phyloP scores from a whole-genome alignment of 306 rosid species.

The Cicer pinnatifidum region DNA sequence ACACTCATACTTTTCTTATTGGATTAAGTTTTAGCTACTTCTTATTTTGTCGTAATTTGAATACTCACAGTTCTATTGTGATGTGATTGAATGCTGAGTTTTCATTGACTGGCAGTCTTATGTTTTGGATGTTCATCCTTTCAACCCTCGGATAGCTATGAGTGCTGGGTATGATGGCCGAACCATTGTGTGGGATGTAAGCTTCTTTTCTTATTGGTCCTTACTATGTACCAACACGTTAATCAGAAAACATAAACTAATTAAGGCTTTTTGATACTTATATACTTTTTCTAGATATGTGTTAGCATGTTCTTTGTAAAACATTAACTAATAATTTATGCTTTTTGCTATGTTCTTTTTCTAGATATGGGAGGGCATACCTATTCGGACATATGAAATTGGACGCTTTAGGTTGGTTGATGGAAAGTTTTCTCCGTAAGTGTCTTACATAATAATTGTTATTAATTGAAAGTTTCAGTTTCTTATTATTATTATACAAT shows the following conservation, averaged over 20 bases:
- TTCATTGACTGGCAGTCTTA: slow-evolving; percentile 70
- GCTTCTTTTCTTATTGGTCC: slow-evolving; percentile 44
- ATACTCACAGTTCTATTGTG: slow-evolving; percentile 40
- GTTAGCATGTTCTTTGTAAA: slow-evolving; percentile 6
- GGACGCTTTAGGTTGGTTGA: slow-evolving; percentile 80
- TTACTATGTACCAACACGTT: slow-evolving; percentile 7
- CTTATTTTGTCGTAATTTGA: slow-evolving; percentile 30
- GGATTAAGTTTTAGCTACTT: slow-evolving; percentile 31
- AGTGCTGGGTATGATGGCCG: slow-evolving; percentile 95
- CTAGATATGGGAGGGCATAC: slow-evolving; percentile 91
- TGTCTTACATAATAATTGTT: slow-evolving; percentile 39
- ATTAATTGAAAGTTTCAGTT: slow-evolving; percentile 21
- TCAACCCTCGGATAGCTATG: slow-evolving; percentile 95
- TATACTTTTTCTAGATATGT: slow-evolving; percentile 5
- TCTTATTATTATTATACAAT: slow-evolving; percentile 12
- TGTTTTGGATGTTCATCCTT: slow-evolving; percentile 96
- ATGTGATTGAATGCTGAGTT: slow-evolving; percentile 44
- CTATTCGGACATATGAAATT: slow-evolving; percentile 68
- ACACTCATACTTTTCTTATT: slow-evolving; percentile 1
- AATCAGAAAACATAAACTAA: slow-evolving; percentile 32
- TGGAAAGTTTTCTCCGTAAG: slow-evolving; percentile 94
- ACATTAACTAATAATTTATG: slow-evolving; percentile 37
- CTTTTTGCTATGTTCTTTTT: slow-evolving; percentile 50
- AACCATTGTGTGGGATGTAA: slow-evolving; percentile 94
- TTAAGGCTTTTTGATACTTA: neutral